Conservation (phyloP, 2,329 filamentous ascomycete species). For the Pseudocercospora macadamiae region DNA sequence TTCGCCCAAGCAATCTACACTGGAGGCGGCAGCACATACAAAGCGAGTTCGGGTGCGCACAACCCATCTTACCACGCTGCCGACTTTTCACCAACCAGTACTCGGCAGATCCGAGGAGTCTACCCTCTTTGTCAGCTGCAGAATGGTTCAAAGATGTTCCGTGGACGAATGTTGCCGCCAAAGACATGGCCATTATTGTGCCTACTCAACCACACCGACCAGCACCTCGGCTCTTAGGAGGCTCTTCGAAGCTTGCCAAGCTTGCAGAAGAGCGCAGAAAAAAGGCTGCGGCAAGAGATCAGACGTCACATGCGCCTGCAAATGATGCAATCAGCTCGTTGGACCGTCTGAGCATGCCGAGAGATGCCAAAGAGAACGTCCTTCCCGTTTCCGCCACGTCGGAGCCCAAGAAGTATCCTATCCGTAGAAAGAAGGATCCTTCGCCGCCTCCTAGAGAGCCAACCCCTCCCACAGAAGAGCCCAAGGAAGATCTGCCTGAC, state of each 20-base stretch:
- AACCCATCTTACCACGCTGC: too few species aligned
- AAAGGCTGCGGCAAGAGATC: slow-evolving; percentile 60
- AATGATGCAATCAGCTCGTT: slow-evolving; percentile 45
- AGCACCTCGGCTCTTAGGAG: slow-evolving; percentile 71
- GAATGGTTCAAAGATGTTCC: slow-evolving; percentile 81
- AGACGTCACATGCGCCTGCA: slow-evolving; percentile 9
- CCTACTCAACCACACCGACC: slow-evolving; percentile 56
- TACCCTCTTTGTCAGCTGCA: slow-evolving; percentile 45
- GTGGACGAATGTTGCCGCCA: slow-evolving; percentile 74
- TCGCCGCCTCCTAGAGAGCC: slow-evolving; percentile 34
- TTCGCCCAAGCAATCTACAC: neutral
- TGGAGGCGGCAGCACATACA: neutral
- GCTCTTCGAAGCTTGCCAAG: slow-evolving; percentile 86
- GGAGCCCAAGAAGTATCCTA: slow-evolving; percentile 64
- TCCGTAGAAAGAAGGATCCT: slow-evolving; percentile 34
- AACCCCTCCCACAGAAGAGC: slow-evolving; percentile 33
- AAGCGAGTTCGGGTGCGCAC: neutral
- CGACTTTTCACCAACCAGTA: slow-evolving; percentile 32
- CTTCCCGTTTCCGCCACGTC: slow-evolving; percentile 53
- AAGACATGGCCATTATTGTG: slow-evolving; percentile 66
- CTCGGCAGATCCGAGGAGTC: slow-evolving; percentile 14
- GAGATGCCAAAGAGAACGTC: slow-evolving; percentile 32
- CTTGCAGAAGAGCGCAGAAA: slow-evolving; percentile 84
- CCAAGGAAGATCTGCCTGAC: slow-evolving; percentile 32
- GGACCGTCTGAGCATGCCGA: slow-evolving; percentile 44